Evolutionary conservation across 2,329 filamentous ascomycete genomes (phyloP).

Genomic region (Rhinocladiella mackenziei): DNA sequence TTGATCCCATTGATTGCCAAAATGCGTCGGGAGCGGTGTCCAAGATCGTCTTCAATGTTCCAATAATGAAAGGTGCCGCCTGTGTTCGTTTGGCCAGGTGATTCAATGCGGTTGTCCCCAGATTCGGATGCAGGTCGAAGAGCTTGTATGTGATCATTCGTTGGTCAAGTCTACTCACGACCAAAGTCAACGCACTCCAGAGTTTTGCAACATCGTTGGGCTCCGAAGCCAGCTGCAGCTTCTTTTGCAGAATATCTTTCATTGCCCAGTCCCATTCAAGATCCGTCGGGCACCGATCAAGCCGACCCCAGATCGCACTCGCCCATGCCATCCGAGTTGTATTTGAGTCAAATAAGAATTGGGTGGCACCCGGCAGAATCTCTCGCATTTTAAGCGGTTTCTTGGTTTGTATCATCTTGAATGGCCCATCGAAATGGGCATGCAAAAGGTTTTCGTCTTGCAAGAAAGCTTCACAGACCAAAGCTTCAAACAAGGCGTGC

Average conservation of each 20-base stretch:
- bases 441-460: slow-evolving; percentile 51
- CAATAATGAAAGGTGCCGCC: slow-evolving; percentile 65
- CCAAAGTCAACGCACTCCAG: slow-evolving; percentile 72
- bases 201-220: slow-evolving; percentile 62
- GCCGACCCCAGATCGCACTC: slow-evolving; percentile 61
- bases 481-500: slow-evolving; percentile 78
- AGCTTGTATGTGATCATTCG: slow-evolving; percentile 73
- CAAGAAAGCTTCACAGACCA: slow-evolving; percentile 80
- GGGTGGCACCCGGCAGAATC: slow-evolving; percentile 75
- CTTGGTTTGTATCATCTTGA: slow-evolving; percentile 72
- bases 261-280: slow-evolving; percentile 86
- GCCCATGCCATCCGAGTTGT: slow-evolving; percentile 64
- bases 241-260: slow-evolving; percentile 64
- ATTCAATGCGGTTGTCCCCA: slow-evolving; percentile 58
- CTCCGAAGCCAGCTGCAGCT: slow-evolving; percentile 60
- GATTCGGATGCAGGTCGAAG: slow-evolving; percentile 70
- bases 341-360: slow-evolving; percentile 76
- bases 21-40: slow-evolving; percentile 74
- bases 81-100: slow-evolving; percentile 61
- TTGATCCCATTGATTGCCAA: slow-evolving; percentile 81
- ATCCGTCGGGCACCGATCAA: slow-evolving; percentile 60
- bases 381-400: slow-evolving; percentile 72
- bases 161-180: slow-evolving; percentile 69
- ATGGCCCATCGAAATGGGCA: slow-evolving; percentile 73
- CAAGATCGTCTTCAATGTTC: slow-evolving; percentile 66